Conservation (phyloP, 2,329 filamentous ascomycete genomes). For the Colletotrichum karsti region DNA sequence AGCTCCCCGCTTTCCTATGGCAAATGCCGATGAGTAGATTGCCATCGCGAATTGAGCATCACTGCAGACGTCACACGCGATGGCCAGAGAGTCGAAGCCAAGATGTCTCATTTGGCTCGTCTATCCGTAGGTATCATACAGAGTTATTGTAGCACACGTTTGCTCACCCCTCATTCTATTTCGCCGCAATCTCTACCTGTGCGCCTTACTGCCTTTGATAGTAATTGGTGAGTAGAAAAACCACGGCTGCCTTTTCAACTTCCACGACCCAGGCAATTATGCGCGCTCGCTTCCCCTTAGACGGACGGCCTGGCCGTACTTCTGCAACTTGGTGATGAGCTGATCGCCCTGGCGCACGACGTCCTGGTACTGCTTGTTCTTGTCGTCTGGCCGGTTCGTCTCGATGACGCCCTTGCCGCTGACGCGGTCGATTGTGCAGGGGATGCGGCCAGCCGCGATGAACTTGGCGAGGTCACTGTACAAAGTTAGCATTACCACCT, state of each 20-base stretch:
- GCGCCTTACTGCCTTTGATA: not conserved
- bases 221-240: not conserved
- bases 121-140: constrained; percentile 43
- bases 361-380: constrained; percentile 99
- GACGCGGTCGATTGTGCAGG: constrained; percentile 97
- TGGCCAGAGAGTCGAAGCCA: constrained; percentile 9
- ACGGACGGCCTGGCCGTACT: constrained; percentile 96
- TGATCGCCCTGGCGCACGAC: constrained; percentile 98
- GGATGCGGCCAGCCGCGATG: constrained; percentile 92
- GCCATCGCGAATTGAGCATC: no score
- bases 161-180: constrained; percentile 22
- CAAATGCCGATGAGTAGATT: no score
- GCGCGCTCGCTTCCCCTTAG: constrained; percentile 94
- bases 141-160: constrained; percentile 35
- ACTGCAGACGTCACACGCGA: no score
- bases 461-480: constrained; percentile 92
- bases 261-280: constrained; percentile 47
- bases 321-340: constrained; percentile 98
- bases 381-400: constrained; percentile 96
- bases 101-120: constrained; percentile 32
- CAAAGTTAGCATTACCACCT: not conserved
- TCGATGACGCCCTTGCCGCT: constrained; percentile 97
- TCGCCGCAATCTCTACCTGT: constrained; percentile 13
- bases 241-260: not conserved
- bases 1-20: no score